Percentiles rank a stretch among this genome's conserved stretches.
phyloP scores from a whole-genome alignment of 306 rosid genomes.

The Purshia tridentata region DNA sequence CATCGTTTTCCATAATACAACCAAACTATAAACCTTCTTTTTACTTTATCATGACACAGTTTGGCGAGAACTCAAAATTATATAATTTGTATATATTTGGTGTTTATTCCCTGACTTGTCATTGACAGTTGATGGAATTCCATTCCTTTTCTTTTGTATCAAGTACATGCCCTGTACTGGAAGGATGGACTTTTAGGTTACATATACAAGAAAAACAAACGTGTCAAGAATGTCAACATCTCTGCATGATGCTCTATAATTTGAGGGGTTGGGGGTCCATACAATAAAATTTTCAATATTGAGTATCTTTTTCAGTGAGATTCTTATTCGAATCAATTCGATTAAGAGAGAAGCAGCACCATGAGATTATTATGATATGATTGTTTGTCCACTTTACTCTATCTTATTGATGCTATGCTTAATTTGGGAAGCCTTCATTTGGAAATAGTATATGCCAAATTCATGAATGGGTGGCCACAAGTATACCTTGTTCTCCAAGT shows the following conservation, averaged over 20 bases:
- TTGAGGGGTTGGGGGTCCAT: slow-evolving; percentile 23
- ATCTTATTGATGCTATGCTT: slow-evolving; percentile 26
- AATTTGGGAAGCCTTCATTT: slow-evolving; percentile 29
- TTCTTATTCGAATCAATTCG: slow-evolving; percentile 51
- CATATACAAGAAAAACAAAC: slow-evolving; percentile 20
- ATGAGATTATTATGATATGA: slow-evolving; percentile 14
- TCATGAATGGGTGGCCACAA: slow-evolving; percentile 40
- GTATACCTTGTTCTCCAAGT: slow-evolving; percentile 34
- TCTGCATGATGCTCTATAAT: slow-evolving; percentile 29
- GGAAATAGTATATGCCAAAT: slow-evolving; percentile 43
- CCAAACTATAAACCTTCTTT: slow-evolving; percentile 18
- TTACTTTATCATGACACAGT: slow-evolving; percentile 19
- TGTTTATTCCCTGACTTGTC: slow-evolving; percentile 32
- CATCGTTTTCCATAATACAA: slow-evolving; percentile 5
- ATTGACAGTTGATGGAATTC: slow-evolving; percentile 26
- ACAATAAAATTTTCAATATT: slow-evolving; percentile 21
- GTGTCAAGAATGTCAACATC: slow-evolving; percentile 41
- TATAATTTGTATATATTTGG: slow-evolving; percentile 8
- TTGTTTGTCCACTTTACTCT: slow-evolving; percentile 21
- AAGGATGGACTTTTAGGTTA: slow-evolving; percentile 33
- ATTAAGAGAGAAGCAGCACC: slow-evolving; percentile 28
- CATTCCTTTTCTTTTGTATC: slow-evolving; percentile 33
- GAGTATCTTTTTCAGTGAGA: slow-evolving; percentile 43
- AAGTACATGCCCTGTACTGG: slow-evolving; percentile 46
- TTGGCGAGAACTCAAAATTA: slow-evolving; percentile 23